Conservation (phyloP, 2,329 filamentous ascomycete species). For the Aspergillus sclerotialis region DNA sequence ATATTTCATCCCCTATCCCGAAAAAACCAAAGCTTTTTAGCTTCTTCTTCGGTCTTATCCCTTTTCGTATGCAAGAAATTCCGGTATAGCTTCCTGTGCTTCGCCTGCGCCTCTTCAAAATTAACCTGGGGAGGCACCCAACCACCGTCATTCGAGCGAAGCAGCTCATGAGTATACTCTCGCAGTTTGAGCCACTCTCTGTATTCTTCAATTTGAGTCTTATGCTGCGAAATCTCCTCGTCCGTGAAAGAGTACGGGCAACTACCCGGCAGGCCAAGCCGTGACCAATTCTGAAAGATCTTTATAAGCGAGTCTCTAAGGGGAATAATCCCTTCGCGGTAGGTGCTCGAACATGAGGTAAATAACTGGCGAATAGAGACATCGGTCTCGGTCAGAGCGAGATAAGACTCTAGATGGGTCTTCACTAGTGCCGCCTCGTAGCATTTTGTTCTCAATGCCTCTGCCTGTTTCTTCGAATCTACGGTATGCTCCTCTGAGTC, state of each 20-base stretch:
- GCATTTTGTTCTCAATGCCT: constrained; percentile 12
- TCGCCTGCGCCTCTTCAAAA: constrained; percentile 7
- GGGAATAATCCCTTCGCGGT: constrained; percentile 9
- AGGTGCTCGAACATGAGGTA: constrained; percentile 7
- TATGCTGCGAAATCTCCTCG: constrained; percentile 7
- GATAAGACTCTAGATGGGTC: constrained; percentile 9
- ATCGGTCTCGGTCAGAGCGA: constrained; percentile 11
- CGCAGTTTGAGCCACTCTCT: constrained; percentile 10
- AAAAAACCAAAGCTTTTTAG: constrained; percentile 11
- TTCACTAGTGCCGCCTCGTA: constrained; percentile 17
- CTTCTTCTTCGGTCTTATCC: constrained; percentile 7
- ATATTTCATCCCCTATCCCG: constrained; percentile 6
- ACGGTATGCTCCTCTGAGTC: constrained; percentile 6
- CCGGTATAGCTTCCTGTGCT: constrained; percentile 8
- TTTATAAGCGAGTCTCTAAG: constrained; percentile 8
- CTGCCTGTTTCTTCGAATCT: constrained; percentile 6
- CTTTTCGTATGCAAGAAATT: constrained; percentile 7
- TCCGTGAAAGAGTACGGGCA: constrained; percentile 9
- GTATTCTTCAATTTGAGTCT: constrained; percentile 7
- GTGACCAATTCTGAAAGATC: constrained; percentile 10
- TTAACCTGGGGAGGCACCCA: constrained; percentile 10
- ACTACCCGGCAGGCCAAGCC: constrained; percentile 2
- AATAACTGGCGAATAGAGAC: constrained; percentile 10
- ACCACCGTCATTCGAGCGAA: constrained; percentile 9
- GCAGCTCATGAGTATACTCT: constrained; percentile 9